Evolutionary conservation across 1,284 basidiomycete genomes (phyloP).

Genomic region (Heterobasidion occidentale): DNA sequence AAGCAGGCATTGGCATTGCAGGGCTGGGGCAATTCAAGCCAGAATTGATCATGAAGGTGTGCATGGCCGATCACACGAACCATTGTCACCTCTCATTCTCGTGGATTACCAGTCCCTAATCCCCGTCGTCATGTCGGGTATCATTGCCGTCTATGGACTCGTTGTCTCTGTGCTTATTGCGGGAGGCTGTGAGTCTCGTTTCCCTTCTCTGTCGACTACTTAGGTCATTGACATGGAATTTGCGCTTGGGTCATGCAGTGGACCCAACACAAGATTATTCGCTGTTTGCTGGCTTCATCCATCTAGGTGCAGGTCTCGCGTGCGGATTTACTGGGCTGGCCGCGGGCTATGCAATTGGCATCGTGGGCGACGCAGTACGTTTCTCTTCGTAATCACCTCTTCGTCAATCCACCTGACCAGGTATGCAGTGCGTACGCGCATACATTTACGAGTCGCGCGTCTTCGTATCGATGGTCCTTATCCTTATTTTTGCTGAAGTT

Average conservation of each 20-base stretch:
- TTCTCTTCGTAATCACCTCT: too few species aligned
- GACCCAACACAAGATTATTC: slow-evolving; percentile 52
- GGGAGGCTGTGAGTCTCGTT: slow-evolving; percentile 40
- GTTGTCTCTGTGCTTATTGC: slow-evolving; percentile 67
- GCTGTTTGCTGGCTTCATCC: slow-evolving; percentile 81
- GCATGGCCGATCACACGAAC: slow-evolving; percentile 14
- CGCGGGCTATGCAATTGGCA: slow-evolving; percentile 88
- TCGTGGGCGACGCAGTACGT: slow-evolving; percentile 79
- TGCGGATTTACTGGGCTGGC: slow-evolving; percentile 87
- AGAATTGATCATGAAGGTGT: slow-evolving; percentile 96
- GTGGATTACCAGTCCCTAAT: slow-evolving; percentile 37
- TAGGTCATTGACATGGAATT: neutral
- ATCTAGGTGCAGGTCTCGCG: slow-evolving; percentile 84
- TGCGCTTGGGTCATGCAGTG: slow-evolving; percentile 35
- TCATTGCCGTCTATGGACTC: slow-evolving; percentile 62
- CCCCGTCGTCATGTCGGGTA: slow-evolving; percentile 84
- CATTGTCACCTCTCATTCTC: neutral
- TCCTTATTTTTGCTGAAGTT: slow-evolving; percentile 92
- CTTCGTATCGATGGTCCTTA: slow-evolving; percentile 73
- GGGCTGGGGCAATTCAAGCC: slow-evolving; percentile 93
- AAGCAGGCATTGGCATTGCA: slow-evolving; percentile 96
- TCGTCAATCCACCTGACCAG: neutral
- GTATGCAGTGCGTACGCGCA: slow-evolving; percentile 56
- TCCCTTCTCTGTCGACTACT: neutral
- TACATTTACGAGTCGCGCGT: slow-evolving; percentile 83